Conservation (phyloP, 805 yeast genomes). For the Metschnikowia matae region DNA sequence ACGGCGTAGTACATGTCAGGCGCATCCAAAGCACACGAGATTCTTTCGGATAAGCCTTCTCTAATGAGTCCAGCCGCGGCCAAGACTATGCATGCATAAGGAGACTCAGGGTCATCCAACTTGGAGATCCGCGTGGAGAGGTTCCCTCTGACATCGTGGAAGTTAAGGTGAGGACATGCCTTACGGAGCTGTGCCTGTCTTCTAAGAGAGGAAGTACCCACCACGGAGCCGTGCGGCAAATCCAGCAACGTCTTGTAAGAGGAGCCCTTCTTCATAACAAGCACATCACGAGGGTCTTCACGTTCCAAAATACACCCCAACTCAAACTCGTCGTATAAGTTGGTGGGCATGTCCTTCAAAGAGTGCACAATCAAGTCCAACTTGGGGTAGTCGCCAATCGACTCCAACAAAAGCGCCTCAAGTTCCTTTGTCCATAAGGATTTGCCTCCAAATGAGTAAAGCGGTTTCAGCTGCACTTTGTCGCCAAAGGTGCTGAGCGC, state of each 20-base stretch:
- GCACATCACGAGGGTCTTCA: slow-evolving; percentile 92
- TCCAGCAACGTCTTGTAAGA: slow-evolving; percentile 63
- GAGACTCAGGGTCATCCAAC: slow-evolving; percentile 66
- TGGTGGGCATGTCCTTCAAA: slow-evolving; percentile 88
- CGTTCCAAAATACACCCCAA: slow-evolving; percentile 82
- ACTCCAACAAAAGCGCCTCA: slow-evolving; percentile 67
- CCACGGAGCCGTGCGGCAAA: slow-evolving; percentile 78
- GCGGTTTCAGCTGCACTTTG: slow-evolving; percentile 75
- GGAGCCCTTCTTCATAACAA: slow-evolving; percentile 67
- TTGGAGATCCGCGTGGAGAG: slow-evolving; percentile 75
- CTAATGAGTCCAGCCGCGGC: slow-evolving; percentile 92
- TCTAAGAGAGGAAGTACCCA: slow-evolving; percentile 93
- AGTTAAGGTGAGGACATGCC: slow-evolving; percentile 68
- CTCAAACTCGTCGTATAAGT: slow-evolving; percentile 83
- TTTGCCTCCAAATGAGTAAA: slow-evolving; percentile 94
- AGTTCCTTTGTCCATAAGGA: slow-evolving; percentile 95
- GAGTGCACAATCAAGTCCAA: slow-evolving; percentile 92
- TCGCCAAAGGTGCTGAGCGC: slow-evolving; percentile 89
- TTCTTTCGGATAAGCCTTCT: slow-evolving; percentile 66
- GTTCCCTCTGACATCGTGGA: slow-evolving; percentile 81
- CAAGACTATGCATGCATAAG: slow-evolving; percentile 69
- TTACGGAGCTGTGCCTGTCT: slow-evolving; percentile 87
- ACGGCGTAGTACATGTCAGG: slow-evolving; percentile 93
- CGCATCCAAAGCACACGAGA: slow-evolving; percentile 64
- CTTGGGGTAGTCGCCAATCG: slow-evolving; percentile 58